A percentile compares a stretch with the other conserved stretches of the same genome.
phyloP scores from a whole-genome alignment of 2,329 filamentous ascomycete species.

The Aspergillus proliferans region DNA sequence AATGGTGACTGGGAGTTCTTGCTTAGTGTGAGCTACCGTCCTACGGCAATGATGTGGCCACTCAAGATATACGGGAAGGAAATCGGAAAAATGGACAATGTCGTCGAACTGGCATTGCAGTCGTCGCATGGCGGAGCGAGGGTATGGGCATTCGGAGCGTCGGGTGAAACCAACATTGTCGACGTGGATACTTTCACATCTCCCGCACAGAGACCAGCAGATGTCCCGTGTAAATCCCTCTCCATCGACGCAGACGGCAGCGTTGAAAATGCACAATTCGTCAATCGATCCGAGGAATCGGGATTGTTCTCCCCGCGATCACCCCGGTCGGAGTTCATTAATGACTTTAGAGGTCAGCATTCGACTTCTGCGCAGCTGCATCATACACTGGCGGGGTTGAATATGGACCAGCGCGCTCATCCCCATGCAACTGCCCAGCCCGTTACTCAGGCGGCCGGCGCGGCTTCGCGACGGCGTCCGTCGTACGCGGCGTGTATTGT shows the following conservation, averaged over 20 bases:
- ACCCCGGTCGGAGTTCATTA: constrained; percentile 12
- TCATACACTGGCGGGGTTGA: background rate
- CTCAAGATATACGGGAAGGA: constrained; percentile 45
- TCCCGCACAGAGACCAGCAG: constrained; percentile 3
- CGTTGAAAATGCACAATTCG: constrained; percentile 13
- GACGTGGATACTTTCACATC: constrained; percentile 35
- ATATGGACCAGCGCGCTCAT: too few species aligned
- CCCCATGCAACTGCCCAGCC: background rate
- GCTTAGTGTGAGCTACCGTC: constrained; percentile 30
- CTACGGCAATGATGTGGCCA: constrained; percentile 41
- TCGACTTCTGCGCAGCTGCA: constrained; percentile 11
- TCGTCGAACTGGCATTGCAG: constrained; percentile 49
- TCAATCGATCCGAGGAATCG: constrained; percentile 10
- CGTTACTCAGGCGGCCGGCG: background rate
- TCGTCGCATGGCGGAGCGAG: constrained; percentile 36
- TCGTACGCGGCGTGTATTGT: constrained; percentile 33
- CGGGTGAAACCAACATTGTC: constrained; percentile 43
- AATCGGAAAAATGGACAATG: constrained; percentile 40
- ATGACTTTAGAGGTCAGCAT: constrained; percentile 20
- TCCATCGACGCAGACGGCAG: constrained; percentile 22
- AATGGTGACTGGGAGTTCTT: constrained; percentile 38
- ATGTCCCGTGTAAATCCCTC: constrained; percentile 19
- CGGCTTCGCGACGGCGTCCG: constrained; percentile 14
- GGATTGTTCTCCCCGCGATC: constrained; percentile 4
- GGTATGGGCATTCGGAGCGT: constrained; percentile 48